Evolutionary conservation across 192 early-diverging fungal genomes (phyloP), one percentile per base, ranked within the genome.

Genomic region (Entomortierella beljakovae): DNA sequence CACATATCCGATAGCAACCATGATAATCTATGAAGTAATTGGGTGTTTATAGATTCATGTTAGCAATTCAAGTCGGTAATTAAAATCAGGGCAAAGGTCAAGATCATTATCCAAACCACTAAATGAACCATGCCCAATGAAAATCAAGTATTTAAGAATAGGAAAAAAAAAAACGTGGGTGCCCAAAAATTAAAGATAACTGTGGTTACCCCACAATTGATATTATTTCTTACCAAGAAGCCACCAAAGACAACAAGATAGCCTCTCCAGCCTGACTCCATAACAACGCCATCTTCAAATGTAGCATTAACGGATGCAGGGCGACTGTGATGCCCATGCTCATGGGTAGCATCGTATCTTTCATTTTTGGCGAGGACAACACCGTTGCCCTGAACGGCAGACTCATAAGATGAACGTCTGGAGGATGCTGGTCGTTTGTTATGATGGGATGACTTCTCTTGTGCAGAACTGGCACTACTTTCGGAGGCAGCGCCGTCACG

Each of bases 51-150:
- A 85, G 81, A 3, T 66, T 50, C 34, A 84, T 52, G 49, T 86
- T 86, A 1, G 87, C 88, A 63, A 89, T 77, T 34, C 87, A 82
- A 29, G 88, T 85, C 28, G 70, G 80, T 68, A 32, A 66, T 72
- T n/a, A 71, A 61, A 8, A 73, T 70, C 42, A 80, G 26, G 22
- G 76, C 73, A 52, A 83, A 76, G 50, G n/a, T 52, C 50, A 16
- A 23, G 16, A 52, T 52, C 50, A 52, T n/a, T n/a, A n/a, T n/a
- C n/a, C n/a, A n/a, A n/a, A n/a, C n/a, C n/a, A n/a, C n/a, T n/a
- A n/a, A n/a, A n/a, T n/a, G n/a, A n/a, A n/a, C n/a, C n/a, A n/a
- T n/a, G n/a, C n/a, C n/a, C n/a, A n/a, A n/a, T n/a, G n/a, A n/a
- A n/a, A n/a, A n/a, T n/a, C n/a, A n/a, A n/a, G 37, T 38, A 13